A percentile compares a stretch with the other conserved stretches of the same genome.
Conservation (phyloP, 768 basidiomycete species). For the Clavulina sp. region DNA sequence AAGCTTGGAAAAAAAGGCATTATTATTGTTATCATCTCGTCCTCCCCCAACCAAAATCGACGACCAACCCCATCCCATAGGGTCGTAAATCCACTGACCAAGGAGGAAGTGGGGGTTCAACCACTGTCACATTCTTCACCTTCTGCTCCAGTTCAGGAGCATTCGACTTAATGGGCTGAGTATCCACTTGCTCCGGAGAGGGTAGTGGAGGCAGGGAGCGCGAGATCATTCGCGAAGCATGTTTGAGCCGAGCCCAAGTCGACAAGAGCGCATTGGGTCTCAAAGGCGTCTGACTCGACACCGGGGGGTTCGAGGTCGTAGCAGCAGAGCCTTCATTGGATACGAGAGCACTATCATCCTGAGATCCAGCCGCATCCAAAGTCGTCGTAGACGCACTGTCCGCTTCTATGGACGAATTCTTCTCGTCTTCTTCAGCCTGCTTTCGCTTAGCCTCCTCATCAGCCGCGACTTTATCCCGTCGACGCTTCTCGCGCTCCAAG, state of each 20-base stretch:
- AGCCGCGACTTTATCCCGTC: neutral
- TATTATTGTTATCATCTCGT: neutral
- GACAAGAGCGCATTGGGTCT: neutral
- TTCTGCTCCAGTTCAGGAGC: neutral
- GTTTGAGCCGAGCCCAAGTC: neutral
- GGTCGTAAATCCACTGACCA: slow-evolving; percentile 53
- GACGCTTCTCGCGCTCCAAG: slow-evolving; percentile 16
- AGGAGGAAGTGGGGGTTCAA: slow-evolving; percentile 15
- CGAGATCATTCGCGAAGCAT: neutral
- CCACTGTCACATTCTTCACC: neutral
- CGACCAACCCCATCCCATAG: slow-evolving; percentile 50
- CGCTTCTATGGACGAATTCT: too few species aligned
- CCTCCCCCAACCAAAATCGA: slow-evolving; percentile 39
- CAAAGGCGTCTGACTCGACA: neutral
- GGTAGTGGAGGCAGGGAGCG: neutral
- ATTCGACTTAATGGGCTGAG: neutral
- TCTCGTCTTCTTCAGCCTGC: neutral
- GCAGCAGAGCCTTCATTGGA: neutral
- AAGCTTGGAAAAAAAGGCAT: too few species aligned
- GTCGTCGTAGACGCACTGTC: neutral
- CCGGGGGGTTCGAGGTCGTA: neutral
- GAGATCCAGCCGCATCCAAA: neutral
- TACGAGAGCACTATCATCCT: neutral
- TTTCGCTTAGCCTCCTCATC: neutral
- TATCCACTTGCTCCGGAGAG: neutral